Percentiles rank a stretch among this genome's conserved stretches.
Evolutionary conservation across 139 green algal species (phyloP).

Genomic region (Chlorella ohadii): DNA sequence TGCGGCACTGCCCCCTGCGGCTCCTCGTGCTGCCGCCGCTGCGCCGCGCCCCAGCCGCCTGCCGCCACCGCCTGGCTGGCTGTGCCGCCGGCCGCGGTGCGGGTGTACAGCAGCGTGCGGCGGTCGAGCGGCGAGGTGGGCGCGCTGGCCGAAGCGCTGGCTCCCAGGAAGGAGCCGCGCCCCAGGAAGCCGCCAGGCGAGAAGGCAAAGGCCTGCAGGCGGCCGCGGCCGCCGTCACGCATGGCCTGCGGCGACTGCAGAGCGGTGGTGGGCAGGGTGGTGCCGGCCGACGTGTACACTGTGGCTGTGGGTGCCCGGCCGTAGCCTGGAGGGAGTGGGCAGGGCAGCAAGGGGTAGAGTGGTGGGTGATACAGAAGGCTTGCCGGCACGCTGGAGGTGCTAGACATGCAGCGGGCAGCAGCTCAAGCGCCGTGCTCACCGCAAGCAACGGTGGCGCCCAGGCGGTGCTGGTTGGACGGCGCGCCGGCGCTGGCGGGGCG

Average conservation of each 20-base stretch:
- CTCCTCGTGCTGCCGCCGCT: not conserved
- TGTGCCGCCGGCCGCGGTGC: not conserved
- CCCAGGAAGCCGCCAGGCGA: not conserved
- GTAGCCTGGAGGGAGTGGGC: constrained; percentile 6
- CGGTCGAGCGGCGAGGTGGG: not conserved
- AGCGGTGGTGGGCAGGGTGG: constrained; percentile 10
- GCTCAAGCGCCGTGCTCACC: not conserved
- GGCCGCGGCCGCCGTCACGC: not conserved
- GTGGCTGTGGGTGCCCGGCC: constrained; percentile 21
- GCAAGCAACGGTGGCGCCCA: not conserved
- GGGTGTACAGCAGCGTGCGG: constrained; percentile 27
- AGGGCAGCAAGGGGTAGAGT: not conserved
- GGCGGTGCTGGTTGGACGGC: not conserved
- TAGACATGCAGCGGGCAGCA: not conserved
- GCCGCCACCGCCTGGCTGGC: too few relatives aligned
- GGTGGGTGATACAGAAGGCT: too few relatives aligned
- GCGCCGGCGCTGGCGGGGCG: not conserved
- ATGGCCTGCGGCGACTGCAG: not conserved
- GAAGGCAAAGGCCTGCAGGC: constrained; percentile 7
- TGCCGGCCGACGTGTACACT: constrained; percentile 17
- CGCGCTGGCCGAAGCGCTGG: not conserved
- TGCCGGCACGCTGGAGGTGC: too few relatives aligned
- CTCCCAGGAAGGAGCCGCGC: not conserved
- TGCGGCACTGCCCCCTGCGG: not conserved
- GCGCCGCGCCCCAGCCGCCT: not conserved